Conservation (phyloP, 2,329 filamentous ascomycete species). For the Microdochium trichocladiopsis region DNA sequence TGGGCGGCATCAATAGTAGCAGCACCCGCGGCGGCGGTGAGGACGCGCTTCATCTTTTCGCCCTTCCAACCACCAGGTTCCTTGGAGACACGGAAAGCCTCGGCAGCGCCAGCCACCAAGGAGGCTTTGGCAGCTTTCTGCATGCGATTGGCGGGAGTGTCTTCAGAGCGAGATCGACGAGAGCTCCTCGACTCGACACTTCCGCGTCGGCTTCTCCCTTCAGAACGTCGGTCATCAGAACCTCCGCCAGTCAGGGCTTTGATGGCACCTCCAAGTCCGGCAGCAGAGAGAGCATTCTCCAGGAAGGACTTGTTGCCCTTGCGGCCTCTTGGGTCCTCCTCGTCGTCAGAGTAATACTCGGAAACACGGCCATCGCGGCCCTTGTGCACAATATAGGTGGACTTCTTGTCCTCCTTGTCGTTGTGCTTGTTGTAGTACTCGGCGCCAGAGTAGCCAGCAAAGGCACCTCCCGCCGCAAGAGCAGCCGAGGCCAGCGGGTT, state of each 20-base stretch:
- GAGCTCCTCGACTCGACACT: conserved; percentile 37
- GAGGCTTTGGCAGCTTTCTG: conserved; percentile 89
- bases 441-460: conserved; percentile 57
- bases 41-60: conserved; percentile 83
- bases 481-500: conserved; percentile 54
- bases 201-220: conserved; percentile 21
- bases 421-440: conserved; percentile 56
- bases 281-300: conserved; percentile 54
- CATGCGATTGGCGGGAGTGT: conserved; percentile 47
- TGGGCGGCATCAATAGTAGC: conserved; percentile 78
- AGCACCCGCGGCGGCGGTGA: conserved; percentile 80
- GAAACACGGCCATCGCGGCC: conserved; percentile 43
- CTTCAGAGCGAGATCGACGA: conserved; percentile 45
- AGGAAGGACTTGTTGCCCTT: conserved; percentile 59
- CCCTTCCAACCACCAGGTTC: conserved; percentile 86
- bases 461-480: conserved; percentile 55
- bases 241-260: conserved; percentile 49
- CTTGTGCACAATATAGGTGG: conserved; percentile 44
- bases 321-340: conserved; percentile 45
- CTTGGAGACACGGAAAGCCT: conserved; percentile 86
- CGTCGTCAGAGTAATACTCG: conserved; percentile 53
- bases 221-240: conserved; percentile 27
- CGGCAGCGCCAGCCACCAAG: conserved; percentile 80
- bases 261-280: conserved; percentile 53
- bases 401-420: conserved; percentile 45